Conservation (phyloP, 345 rosid genomes). For the Barbarea vulgaris region DNA sequence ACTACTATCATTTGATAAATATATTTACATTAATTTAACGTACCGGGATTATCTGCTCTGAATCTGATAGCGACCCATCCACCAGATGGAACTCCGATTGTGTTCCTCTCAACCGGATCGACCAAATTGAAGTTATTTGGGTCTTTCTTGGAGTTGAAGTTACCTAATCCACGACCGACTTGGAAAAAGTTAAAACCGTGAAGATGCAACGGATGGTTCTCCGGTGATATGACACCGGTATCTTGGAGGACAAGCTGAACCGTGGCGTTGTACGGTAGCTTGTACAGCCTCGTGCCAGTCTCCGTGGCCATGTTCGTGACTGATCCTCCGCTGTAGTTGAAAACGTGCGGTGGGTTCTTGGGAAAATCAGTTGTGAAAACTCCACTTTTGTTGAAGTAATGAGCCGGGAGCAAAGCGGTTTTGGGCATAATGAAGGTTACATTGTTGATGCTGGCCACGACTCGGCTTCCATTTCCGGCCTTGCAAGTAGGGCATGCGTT, state of each 20-base stretch:
- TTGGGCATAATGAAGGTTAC: conserved; percentile 86
- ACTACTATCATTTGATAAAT: neutral
- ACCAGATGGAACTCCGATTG: conserved; percentile 86
- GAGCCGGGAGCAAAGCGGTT: conserved; percentile 76
- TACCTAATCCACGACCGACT: conserved; percentile 77
- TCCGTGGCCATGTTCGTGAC: conserved; percentile 61
- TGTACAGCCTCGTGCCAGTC: conserved; percentile 65
- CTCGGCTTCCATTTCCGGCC: conserved; percentile 73
- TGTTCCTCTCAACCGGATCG: conserved; percentile 96
- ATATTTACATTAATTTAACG: neutral
- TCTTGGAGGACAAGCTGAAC: conserved; percentile 89
- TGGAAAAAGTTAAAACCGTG: conserved; percentile 89
- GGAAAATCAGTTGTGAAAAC: conserved; percentile 93
- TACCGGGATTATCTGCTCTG: conserved; percentile 93
- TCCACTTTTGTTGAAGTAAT: conserved; percentile 71
- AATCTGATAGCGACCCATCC: conserved; percentile 94
- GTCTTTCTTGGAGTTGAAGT: conserved; percentile 64
- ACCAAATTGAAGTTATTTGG: conserved; percentile 70
- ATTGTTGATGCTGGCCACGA: conserved; percentile 78
- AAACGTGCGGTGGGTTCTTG: conserved; percentile 57
- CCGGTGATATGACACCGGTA: conserved; percentile 73
- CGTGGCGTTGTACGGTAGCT: conserved; percentile 65
- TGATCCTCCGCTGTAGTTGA: conserved; percentile 66
- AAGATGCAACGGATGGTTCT: conserved; percentile 88
- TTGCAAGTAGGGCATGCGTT: conserved; percentile 82